Base-by-base conservation (phyloP, 1,284 basidiomycete genomes). In the Papiliotrema terrestris region DNA sequence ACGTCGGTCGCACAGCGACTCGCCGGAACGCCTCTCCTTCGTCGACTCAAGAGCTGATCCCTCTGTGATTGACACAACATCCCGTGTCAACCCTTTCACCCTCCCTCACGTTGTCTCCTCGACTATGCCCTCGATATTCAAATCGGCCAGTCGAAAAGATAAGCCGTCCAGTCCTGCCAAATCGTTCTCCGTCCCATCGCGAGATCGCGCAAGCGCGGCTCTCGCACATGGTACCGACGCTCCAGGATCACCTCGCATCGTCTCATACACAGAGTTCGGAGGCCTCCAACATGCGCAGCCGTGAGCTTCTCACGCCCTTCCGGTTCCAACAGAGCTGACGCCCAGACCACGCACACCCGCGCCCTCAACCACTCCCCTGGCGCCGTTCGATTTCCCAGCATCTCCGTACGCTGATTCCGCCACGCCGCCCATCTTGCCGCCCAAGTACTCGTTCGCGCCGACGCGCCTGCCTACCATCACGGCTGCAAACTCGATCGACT, bases 401-500 rank as follows among this genome's bases (percentile, higher is more conserved):
- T 25, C 43, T 19, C 36, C 36, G 9, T 20, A 9, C 36, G 23
- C 35, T 17, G 13, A 25, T 47, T 35, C 19, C 15, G 36, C 29
- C 19, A 6, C 32, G 9, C 29, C 41, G 6, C 41, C 50, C 8
- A 20, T 65, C 20, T 45, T 65, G 6, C 68, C 71, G 14, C 57
- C 56, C 15, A 69, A 69, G 50, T 66, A 63, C 57, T 46, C 60
- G 35, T 71, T 71, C 52, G 49, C 65, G n/a, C 65, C 68, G 0
- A 72, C 68, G 2, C 54, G 50, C 15, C 50, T 70, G 2, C 64
- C 68, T 4, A 53, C 60, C 8, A 46, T 53, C 35, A 60, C 66
- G 2, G 54, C 55, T 25, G 23, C 45, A 6, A 60, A 70, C 19
- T 66, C 68, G 0, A 56, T 67, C 44, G 67, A 69, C 36, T 65